Evolutionary conservation across 2,329 filamentous ascomycete genomes (phyloP).

Genomic region (Cladosporium sp.): DNA sequence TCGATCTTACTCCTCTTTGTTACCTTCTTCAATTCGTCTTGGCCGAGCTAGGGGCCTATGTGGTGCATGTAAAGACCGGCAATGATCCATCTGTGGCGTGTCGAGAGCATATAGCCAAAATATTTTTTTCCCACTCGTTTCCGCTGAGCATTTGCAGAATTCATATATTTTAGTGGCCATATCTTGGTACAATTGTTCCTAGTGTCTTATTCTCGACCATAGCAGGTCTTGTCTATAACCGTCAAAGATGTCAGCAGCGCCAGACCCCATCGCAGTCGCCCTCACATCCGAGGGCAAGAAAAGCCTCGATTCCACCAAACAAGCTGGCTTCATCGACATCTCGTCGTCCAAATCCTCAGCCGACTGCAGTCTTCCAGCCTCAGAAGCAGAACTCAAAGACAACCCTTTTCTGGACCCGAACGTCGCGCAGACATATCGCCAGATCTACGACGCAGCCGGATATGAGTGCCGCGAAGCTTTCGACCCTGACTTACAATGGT

Average conservation of each 20-base stretch:
- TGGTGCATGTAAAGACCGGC: not conserved
- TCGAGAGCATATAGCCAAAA: not conserved
- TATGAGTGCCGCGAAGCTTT: constrained; percentile 49
- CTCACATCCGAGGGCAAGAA: not conserved
- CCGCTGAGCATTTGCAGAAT: not conserved
- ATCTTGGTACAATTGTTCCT: not conserved
- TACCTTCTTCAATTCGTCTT: not conserved
- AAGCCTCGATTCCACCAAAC: constrained; percentile 1
- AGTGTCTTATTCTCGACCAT: not conserved
- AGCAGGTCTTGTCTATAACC: not conserved
- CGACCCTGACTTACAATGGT: constrained; percentile 45
- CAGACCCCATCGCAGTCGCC: not conserved
- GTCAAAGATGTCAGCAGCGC: not conserved
- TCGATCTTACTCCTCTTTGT: not conserved
- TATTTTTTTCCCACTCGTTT: not conserved
- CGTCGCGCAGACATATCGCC: constrained; percentile 50
- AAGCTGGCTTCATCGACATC: constrained; percentile 4
- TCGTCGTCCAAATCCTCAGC: not conserved
- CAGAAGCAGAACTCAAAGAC: constrained; percentile 1
- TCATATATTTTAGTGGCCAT: constrained; percentile 2
- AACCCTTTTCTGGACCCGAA: constrained; percentile 47
- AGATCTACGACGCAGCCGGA: constrained; percentile 51
- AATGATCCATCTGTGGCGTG: constrained; percentile 1
- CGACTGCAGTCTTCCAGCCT: not conserved
- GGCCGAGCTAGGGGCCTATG: not conserved